Conservation (phyloP, 768 basidiomycete genomes). For the Rhodotorula babjevae region DNA sequence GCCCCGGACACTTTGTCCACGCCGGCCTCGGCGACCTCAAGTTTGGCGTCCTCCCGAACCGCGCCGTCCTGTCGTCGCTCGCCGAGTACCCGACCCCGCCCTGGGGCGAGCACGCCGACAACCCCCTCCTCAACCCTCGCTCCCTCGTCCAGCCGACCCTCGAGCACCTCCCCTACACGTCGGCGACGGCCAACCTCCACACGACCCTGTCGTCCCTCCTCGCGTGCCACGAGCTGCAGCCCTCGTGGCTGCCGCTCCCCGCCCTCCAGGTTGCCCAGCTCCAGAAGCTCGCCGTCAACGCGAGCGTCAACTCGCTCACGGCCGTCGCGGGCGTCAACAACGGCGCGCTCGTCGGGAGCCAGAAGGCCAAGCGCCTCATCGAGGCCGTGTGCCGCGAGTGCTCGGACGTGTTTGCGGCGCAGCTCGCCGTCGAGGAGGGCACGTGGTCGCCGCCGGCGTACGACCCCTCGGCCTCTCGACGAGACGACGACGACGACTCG, state of each 20-base stretch:
- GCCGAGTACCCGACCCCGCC: constrained; percentile 6
- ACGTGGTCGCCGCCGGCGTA: constrained; percentile 16
- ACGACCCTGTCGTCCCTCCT: constrained; percentile 64
- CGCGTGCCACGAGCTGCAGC: constrained; percentile 56
- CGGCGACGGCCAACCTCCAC: constrained; percentile 53
- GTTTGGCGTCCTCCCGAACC: constrained; percentile 76
- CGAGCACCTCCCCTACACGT: constrained; percentile 30
- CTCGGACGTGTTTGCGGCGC: constrained; percentile 55
- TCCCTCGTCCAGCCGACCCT: constrained; percentile 30
- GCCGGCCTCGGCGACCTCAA: constrained; percentile 64
- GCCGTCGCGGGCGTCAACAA: constrained; percentile 74
- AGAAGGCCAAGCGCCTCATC: constrained; percentile 53
- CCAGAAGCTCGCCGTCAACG: constrained; percentile 74
- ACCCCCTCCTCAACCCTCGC: constrained; percentile 41
- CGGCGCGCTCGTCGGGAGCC: constrained; percentile 61
- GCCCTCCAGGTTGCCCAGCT: constrained; percentile 66
- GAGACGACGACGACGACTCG: constrained; percentile 4
- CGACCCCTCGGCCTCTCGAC: neutral
- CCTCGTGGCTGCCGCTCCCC: constrained; percentile 62
- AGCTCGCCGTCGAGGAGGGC: constrained; percentile 42
- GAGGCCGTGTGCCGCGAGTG: constrained; percentile 67
- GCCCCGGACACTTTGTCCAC: constrained; percentile 59
- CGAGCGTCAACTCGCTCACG: constrained; percentile 78
- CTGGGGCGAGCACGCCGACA: constrained; percentile 7
- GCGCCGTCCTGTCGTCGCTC: constrained; percentile 46